These are phyloP conservation scores for Hyaloscypha hepaticicola DNA, from an alignment of 495 filamentous ascomycete species.

Conservation along the genomic window DNA sequence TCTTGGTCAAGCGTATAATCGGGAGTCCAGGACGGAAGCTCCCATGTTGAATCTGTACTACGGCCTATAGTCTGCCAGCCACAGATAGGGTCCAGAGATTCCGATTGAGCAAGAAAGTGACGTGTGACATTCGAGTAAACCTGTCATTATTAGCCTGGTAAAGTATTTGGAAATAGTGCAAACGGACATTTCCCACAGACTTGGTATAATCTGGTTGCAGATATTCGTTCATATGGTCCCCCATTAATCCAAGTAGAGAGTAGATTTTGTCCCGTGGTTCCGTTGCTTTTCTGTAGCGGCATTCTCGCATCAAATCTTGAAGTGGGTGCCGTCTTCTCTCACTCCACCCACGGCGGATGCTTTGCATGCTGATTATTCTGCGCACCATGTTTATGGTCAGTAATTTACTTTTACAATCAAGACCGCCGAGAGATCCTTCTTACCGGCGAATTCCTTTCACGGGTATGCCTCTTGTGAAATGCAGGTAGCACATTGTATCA, in stretches of 20 bases:
- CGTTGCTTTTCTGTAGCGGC: constrained; percentile 17
- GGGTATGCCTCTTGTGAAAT: background rate
- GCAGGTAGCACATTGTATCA: constrained; percentile 5
- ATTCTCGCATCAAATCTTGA: constrained; percentile 15
- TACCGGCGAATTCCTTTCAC: background rate
- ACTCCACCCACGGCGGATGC: background rate
- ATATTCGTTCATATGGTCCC: constrained; percentile 7
- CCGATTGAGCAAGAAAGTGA: constrained; percentile 16
- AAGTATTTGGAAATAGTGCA: background rate
- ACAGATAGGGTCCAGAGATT: constrained; percentile 8
- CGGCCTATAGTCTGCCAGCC: constrained; percentile 8
- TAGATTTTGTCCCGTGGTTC: constrained; percentile 29
- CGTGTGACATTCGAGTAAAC: constrained; percentile 6
- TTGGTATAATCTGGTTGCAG: constrained; percentile 16
- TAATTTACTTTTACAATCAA: background rate
- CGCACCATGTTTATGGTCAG: background rate
- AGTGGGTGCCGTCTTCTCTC: constrained; percentile 9
- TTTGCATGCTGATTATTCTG: constrained; percentile 7
- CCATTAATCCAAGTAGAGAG: constrained; percentile 20
- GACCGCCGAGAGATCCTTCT: background rate
- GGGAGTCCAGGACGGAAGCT: constrained; percentile 17
- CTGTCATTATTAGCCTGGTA: background rate
- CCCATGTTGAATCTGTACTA: background rate
- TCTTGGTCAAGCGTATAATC: constrained; percentile 14
- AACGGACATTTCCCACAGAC: constrained; percentile 9